A percentile compares a stretch with the other conserved stretches of the same genome.
These are phyloP conservation scores for Chloropicon primus DNA, from an alignment of 139 green algal species.

Conservation along the genomic window DNA sequence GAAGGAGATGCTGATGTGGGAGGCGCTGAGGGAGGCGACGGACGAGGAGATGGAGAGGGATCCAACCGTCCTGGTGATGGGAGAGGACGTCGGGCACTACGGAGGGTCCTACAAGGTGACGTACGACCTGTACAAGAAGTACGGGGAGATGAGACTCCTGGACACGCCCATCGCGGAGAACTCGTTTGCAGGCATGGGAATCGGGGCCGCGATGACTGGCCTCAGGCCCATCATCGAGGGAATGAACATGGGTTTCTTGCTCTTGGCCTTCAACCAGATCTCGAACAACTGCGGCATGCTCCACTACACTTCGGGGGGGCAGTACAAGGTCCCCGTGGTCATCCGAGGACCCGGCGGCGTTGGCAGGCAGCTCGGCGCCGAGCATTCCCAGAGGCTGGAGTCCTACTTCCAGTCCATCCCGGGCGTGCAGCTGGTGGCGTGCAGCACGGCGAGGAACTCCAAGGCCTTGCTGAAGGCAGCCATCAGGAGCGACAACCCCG, in stretches of 20 bases:
- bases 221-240: conserved; percentile 87
- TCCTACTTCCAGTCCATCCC: conserved; percentile 94
- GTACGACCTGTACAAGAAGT: conserved; percentile 91
- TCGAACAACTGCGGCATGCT: conserved; percentile 97
- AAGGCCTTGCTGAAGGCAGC: conserved; percentile 86
- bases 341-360: conserved; percentile 76
- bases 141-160: conserved; percentile 77
- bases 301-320: conserved; percentile 87
- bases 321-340: conserved; percentile 81
- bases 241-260: conserved; percentile 98
- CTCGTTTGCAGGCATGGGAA: conserved; percentile 90
- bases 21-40: conserved; percentile 67
- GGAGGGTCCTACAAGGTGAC: conserved; percentile 86
- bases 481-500: conserved; percentile 56
- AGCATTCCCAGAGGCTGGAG: conserved; percentile 92
- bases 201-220: conserved; percentile 90
- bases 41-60: conserved; percentile 94
- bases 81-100: conserved; percentile 92
- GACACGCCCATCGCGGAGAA: conserved; percentile 92
- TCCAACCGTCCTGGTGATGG: conserved; percentile 57
- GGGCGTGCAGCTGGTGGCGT: conserved; percentile 86
- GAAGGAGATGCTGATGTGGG: conserved; percentile 69
- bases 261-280: conserved; percentile 97
- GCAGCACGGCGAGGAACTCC: conserved; percentile 68
- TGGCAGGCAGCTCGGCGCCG: conserved; percentile 79